Base-by-base conservation (phyloP, 495 filamentous ascomycete species). In the Haplographium delicatum region DNA sequence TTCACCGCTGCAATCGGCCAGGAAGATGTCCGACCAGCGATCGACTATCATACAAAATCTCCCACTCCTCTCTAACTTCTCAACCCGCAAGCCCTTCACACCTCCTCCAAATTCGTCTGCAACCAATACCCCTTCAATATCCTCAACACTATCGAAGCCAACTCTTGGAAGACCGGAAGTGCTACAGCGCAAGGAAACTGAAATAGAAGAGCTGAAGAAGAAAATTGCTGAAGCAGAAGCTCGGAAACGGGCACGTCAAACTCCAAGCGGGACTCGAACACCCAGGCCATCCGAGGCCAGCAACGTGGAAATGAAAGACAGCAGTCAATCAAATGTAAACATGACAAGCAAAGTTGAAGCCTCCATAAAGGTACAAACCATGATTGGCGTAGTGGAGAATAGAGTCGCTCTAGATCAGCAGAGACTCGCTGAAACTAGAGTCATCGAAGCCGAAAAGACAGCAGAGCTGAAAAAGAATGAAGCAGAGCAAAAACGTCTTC, bases 161-260 rank as follows among this genome's bases (percentile, higher is more conserved):
- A 5, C 53, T 22, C 47, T 62, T 18, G 53, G 47, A n/a, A 48
- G 56, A 16, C 66, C 67, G 40, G 79, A 82, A 26, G 75, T 83
- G 39, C 72, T 95, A 7, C 73, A 79, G 42, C 54, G 71, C 19
- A 85, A 84, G 58, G 77, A 87, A 47, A 72, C 79, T 51, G 78
- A 83, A 51, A 91, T 95, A 42, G 78, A 86, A 62, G 74, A 75
- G 31, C 79, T 91, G 72, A 87, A 80, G 54, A 77, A 77, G 62
- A 83, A 75, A 47, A 91, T 95, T 62, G 85, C 83, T 13, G 83
- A 89, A 59, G 74, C 82, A 28, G 87, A 94, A 63, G 76, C 84
- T 26, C 78, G 75, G 50, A 81, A 79, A 52, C 81, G 35, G 16
- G 49, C 56, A 19, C 34, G 45, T 19, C 44, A 56, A 28, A 56